Evolutionary conservation across 73 alveolate genomes (phyloP), one percentile per base, ranked within the genome.

Genomic region (Strombidium stylifer): DNA sequence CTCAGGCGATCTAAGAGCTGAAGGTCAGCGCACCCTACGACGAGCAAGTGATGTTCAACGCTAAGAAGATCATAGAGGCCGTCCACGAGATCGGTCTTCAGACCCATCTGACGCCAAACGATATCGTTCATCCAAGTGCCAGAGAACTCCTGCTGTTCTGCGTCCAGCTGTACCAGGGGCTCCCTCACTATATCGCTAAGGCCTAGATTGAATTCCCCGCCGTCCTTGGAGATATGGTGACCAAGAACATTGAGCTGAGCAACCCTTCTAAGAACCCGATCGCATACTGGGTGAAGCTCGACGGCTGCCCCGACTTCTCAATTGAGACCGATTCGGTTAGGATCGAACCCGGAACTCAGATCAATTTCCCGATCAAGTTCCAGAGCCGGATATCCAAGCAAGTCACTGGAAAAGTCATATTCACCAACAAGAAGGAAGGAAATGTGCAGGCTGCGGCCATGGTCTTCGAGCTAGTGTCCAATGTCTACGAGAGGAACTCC

Each of bases 101-200:
- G 37, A 84, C 95, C 3, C 93, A 86, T 41, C 42, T 87, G 19
- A 60, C 77, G 8, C 91, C 95, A 6, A 69, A 45, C 6, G 95
- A 87, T 60, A 60, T 91, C 11, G 93, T 93, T 8, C 79, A 83
- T 44, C 98, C 99, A n/a, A 83, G 91, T 58, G 98, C 97, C 12
- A 92, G 99, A 81, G 98, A 93, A 70, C 72, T 91, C 80, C 89
- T 93, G 1, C 79, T 95, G 8, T 86, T 95, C 67, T 57, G 76
- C 15, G 82, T 95, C 6, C 93, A 90, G 67, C 74, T 95, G 8
- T 95, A 84, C 71, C 89, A 93, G 70, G 86, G 93, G 18, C 83
- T 95, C 44, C 99, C 98, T 24, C 96, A 93, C 70, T 95, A 90
- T 78, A 85, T 89, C 20, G 98, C 98, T 20, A 96, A 96, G 72